Conservation (phyloP, 345 rosid genomes). For the Dimocarpus longan region DNA sequence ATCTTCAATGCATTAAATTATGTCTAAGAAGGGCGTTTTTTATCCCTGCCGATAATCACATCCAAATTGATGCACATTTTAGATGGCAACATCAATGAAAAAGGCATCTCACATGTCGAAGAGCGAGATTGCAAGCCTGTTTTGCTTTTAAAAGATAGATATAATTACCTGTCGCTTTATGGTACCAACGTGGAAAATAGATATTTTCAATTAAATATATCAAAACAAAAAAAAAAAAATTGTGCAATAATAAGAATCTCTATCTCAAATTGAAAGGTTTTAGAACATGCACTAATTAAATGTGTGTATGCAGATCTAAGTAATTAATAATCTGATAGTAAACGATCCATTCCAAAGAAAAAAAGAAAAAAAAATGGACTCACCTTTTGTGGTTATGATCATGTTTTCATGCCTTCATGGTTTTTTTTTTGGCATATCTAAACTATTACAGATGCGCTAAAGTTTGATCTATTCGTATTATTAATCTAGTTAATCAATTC, state of each 20-base stretch:
- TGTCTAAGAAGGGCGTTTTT: not conserved
- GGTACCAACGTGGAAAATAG: not conserved
- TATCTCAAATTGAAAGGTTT: not conserved
- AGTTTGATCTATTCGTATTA: no score
- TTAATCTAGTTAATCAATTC: not conserved
- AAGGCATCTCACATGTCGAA: slow-evolving; percentile 11
- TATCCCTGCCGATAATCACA: not conserved
- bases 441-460: no score
- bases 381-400: no score
- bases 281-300: no score
- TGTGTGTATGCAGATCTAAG: not conserved
- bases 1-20: not conserved
- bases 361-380: no score
- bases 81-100: slow-evolving; percentile 20
- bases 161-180: slow-evolving; percentile 11
- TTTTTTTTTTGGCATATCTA: no score
- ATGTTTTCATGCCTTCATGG: no score
- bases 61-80: not conserved
- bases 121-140: not conserved
- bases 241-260: not conserved
- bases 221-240: no score
- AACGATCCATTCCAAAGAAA: no score
- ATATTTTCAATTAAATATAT: not conserved
- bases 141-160: slow-evolving; percentile 7
- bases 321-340: no score